Evolutionary conservation across 2,329 filamentous ascomycete species (phyloP).

Genomic region (Cytospora piceae): DNA sequence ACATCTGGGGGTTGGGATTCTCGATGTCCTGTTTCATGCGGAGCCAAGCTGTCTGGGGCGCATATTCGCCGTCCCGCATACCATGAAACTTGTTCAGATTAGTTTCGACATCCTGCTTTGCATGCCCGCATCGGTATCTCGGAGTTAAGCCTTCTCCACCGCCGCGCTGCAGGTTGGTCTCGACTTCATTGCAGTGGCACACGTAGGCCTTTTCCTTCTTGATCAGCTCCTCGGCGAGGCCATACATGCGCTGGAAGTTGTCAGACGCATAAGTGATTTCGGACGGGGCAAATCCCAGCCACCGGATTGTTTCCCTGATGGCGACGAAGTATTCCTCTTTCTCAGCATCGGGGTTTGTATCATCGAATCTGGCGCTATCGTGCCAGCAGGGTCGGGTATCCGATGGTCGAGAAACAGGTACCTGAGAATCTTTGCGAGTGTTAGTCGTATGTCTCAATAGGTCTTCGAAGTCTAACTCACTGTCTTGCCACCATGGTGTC

Average conservation of each 20-base stretch:
- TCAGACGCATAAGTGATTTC: slow-evolving; percentile 80
- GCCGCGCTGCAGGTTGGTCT: slow-evolving; percentile 85
- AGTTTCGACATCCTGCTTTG: slow-evolving; percentile 71
- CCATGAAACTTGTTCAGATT: slow-evolving; percentile 82
- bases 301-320: slow-evolving; percentile 85
- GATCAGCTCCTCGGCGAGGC: slow-evolving; percentile 84
- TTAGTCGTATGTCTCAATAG: background rate
- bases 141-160: slow-evolving; percentile 70
- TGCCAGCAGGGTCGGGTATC: no score
- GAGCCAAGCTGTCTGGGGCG: slow-evolving; percentile 78
- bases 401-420: slow-evolving; percentile 17
- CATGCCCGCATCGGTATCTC: slow-evolving; percentile 79
- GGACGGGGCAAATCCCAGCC: slow-evolving; percentile 80
- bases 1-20: slow-evolving; percentile 90
- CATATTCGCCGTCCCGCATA: slow-evolving; percentile 90
- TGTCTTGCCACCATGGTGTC: slow-evolving; percentile 72
- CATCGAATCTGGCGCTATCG: slow-evolving; percentile 77
- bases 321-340: slow-evolving; percentile 85
- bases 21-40: slow-evolving; percentile 91
- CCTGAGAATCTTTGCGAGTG: slow-evolving; percentile 37
- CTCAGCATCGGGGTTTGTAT: slow-evolving; percentile 93
- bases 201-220: slow-evolving; percentile 74
- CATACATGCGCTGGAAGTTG: slow-evolving; percentile 85
- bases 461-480: slow-evolving; percentile 34
- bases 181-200: slow-evolving; percentile 80